Base-by-base conservation (phyloP, 148 eudicot genomes). In the Bassia scoparia region DNA sequence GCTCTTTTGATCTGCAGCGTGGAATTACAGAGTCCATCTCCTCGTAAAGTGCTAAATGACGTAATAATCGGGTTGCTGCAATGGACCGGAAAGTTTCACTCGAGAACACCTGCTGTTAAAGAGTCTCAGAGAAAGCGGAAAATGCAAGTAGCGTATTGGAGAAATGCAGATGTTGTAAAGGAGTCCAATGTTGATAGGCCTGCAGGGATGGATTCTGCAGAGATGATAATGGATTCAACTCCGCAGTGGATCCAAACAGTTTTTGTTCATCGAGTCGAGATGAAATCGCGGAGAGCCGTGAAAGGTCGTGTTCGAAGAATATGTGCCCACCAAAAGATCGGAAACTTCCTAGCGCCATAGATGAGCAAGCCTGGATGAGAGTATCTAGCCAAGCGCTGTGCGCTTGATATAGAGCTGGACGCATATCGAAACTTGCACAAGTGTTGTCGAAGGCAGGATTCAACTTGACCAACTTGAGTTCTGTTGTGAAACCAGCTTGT, bases 331-430 rank as follows among this genome's bases (percentile, higher is more conserved):
- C 61, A 76, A 33, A 65, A 29, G 67, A 68, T 72, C 18, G 97
- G 97, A 41, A 87, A 89, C 74, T 91, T 74, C 97, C 97, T 30
- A 84, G 86, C 76, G 90, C 97, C 7, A 61, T 54, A 56, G 94
- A 91, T 67, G 89, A 46, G 89, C 90, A 11, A 70, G 76, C 55
- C 82, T 91, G 48, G 90, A 84, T 78, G 87, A 83, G 73, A 77
- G 43, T 82, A 81, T 77, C 80, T 91, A 61, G 87, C 82, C 7
- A 84, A 87, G 81, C 87, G 89, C 43, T 91, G 97, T 86, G 79
- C 74, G 75, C 94, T 91, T 67, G 97, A 95, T 91, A 89, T 76
- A 79, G 97, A 83, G 92, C 95, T 21, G 79, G 84, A 34, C 94
- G 97, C 43, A 84, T 91, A 48, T 24, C 84, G 78, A 86, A 86